Conservation (phyloP, 805 yeast genomes). For the Cyberlindnera euphorbiiphila region DNA sequence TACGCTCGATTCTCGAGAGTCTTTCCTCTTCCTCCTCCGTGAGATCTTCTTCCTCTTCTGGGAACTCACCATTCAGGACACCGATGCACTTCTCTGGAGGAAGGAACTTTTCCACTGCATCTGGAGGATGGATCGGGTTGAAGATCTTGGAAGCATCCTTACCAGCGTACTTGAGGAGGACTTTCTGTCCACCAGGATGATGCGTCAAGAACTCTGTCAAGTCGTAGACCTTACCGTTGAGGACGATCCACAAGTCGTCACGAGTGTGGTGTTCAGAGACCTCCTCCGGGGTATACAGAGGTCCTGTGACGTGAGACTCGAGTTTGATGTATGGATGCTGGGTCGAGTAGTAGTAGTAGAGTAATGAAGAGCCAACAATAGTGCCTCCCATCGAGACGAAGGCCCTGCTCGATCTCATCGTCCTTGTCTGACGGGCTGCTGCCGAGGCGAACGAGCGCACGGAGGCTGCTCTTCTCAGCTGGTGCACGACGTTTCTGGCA, state of each 20-base stretch:
- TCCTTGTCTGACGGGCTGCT: too few species aligned
- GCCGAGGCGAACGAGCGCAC: too few species aligned
- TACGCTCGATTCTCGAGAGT: constrained; percentile 39
- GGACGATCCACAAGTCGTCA: constrained; percentile 79
- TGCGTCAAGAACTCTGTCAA: constrained; percentile 53
- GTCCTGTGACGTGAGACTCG: too few species aligned
- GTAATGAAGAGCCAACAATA: too few species aligned
- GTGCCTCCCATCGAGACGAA: too few species aligned
- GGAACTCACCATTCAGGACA: constrained; percentile 36
- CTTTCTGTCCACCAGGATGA: constrained; percentile 81
- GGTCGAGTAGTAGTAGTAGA: too few species aligned
- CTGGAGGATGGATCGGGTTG: constrained; percentile 89
- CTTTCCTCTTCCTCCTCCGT: constrained; percentile 39
- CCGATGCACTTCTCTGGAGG: constrained; percentile 63
- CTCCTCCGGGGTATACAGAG: constrained; percentile 24
- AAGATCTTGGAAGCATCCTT: constrained; percentile 80
- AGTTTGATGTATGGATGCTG: too few species aligned
- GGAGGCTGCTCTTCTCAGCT: too few species aligned
- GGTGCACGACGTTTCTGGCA: too few species aligned
- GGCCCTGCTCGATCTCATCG: too few species aligned
- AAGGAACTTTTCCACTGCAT: constrained; percentile 63
- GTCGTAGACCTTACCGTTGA: constrained; percentile 76
- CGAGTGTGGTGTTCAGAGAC: constrained; percentile 35
- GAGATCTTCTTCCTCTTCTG: constrained; percentile 33
- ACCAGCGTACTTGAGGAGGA: constrained; percentile 78